Conservation (phyloP, 495 filamentous ascomycete species). For the Usnea hakonensis region DNA sequence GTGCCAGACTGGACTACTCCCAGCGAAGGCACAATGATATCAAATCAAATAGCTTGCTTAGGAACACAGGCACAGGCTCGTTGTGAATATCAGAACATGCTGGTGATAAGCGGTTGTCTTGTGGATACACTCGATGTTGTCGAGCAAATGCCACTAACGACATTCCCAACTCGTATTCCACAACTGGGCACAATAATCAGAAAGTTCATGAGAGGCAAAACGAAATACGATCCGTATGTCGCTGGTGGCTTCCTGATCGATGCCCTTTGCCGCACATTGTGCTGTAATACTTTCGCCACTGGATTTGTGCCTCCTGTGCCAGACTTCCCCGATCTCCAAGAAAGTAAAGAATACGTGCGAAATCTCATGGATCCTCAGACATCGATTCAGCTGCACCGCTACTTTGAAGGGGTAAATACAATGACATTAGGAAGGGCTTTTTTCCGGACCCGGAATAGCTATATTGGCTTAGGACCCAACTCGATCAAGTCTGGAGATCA, state of each 20-base stretch:
- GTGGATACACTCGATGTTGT: too few species aligned
- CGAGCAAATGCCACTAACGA: too few species aligned
- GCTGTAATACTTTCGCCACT: neutral
- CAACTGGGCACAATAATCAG: neutral
- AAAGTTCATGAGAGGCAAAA: neutral
- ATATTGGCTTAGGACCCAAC: conserved; percentile 19
- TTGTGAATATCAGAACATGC: too few species aligned
- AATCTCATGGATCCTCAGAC: neutral
- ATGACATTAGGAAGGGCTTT: neutral
- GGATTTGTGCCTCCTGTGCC: neutral
- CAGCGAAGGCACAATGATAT: too few species aligned
- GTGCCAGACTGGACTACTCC: too few species aligned
- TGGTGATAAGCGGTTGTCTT: too few species aligned
- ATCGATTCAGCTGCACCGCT: too few species aligned
- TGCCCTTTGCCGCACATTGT: conserved; percentile 5
- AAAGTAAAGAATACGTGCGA: neutral
- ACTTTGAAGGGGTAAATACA: neutral
- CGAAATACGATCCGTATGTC: neutral
- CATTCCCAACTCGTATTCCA: neutral
- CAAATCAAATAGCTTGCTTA: too few species aligned
- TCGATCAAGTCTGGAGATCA: conserved; percentile 9
- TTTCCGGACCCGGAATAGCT: conserved; percentile 10
- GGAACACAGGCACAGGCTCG: too few species aligned
- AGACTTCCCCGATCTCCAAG: neutral
- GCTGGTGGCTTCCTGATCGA: neutral